phyloP scores from a whole-genome alignment of 192 early-diverging fungal species.

The Geosiphon pyriformis region DNA sequence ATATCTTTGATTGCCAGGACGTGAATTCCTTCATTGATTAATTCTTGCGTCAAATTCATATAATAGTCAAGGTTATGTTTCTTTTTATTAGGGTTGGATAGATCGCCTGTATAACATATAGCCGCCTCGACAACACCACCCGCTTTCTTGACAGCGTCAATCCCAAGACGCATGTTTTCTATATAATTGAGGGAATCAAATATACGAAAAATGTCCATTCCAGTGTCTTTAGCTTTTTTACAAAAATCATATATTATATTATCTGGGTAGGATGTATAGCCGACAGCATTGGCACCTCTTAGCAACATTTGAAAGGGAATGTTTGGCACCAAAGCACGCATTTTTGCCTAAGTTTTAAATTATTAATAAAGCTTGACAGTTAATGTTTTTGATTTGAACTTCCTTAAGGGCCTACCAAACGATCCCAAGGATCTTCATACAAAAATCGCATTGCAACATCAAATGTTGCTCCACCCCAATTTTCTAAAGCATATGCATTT shows the following conservation, averaged over 20 bases:
- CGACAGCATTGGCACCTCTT: slow-evolving; percentile 96
- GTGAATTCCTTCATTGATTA: slow-evolving; percentile 88
- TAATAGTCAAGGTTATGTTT: slow-evolving; percentile 93
- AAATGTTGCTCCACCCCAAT: slow-evolving; percentile 98
- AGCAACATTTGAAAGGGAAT: slow-evolving; percentile 99
- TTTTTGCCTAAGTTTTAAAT: slow-evolving; percentile 26
- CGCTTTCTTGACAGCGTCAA: slow-evolving; percentile 87
- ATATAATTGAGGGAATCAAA: slow-evolving; percentile 98
- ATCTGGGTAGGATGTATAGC: slow-evolving; percentile 96
- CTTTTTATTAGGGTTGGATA: slow-evolving; percentile 72
- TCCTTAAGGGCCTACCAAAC: slow-evolving; percentile 50
- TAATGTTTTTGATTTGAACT: not conserved
- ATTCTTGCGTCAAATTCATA: slow-evolving; percentile 79
- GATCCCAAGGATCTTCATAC: slow-evolving; percentile 96
- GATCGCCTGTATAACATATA: slow-evolving; percentile 92
- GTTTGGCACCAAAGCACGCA: slow-evolving; percentile 88
- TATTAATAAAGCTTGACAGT: not conserved
- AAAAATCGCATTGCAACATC: slow-evolving; percentile 96
- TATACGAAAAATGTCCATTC: slow-evolving; percentile 96
- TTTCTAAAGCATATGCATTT: slow-evolving; percentile 90
- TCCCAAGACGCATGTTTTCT: slow-evolving; percentile 92
- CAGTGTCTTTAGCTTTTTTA: slow-evolving; percentile 78
- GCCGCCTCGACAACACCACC: slow-evolving; percentile 92
- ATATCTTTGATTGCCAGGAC: slow-evolving; percentile 93
- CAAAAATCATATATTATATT: slow-evolving; percentile 97